These are phyloP conservation scores for Termitomyces sp. DNA, from an alignment of 768 basidiomycete genomes.

Conservation along the genomic window DNA sequence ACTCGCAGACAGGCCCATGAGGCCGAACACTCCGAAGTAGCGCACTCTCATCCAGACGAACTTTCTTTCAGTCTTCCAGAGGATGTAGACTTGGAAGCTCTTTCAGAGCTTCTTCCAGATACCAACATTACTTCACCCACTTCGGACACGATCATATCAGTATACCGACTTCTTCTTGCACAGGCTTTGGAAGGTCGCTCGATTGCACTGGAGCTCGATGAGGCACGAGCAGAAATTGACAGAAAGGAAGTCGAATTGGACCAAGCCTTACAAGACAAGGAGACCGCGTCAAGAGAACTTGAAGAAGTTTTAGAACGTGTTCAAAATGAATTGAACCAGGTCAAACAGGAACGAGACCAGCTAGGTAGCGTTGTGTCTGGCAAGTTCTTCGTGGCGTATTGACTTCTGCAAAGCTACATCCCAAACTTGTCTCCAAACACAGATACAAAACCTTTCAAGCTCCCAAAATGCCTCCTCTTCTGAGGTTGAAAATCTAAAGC, in stretches of 20 bases:
- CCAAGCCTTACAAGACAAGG: conserved; percentile 77
- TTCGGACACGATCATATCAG: conserved; percentile 52
- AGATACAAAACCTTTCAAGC: conserved; percentile 52
- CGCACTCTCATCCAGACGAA: conserved; percentile 28
- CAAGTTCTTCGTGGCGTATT: conserved; percentile 12
- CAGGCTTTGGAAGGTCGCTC: conserved; percentile 55
- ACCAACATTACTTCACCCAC: conserved; percentile 51
- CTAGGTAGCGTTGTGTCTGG: conserved; percentile 42
- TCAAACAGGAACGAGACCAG: conserved; percentile 62
- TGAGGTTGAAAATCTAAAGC: conserved; percentile 56
- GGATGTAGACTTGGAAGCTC: conserved; percentile 61
- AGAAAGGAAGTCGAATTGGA: conserved; percentile 81
- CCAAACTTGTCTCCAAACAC: conserved; percentile 44
- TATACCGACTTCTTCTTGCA: conserved; percentile 60
- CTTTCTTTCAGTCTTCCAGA: conserved; percentile 46
- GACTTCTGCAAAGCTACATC: conserved; percentile 36
- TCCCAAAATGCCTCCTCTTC: conserved; percentile 61
- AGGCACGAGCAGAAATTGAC: conserved; percentile 60
- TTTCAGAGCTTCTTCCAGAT: conserved; percentile 61
- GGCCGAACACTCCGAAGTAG: conserved; percentile 26
- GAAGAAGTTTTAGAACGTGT: conserved; percentile 48
- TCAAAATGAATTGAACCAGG: conserved; percentile 51
- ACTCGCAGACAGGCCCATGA: conserved; percentile 66
- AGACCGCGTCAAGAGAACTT: conserved; percentile 54
- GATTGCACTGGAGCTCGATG: conserved; percentile 63